Conservation (phyloP, 805 yeast genomes). For the Pichia insulana region DNA sequence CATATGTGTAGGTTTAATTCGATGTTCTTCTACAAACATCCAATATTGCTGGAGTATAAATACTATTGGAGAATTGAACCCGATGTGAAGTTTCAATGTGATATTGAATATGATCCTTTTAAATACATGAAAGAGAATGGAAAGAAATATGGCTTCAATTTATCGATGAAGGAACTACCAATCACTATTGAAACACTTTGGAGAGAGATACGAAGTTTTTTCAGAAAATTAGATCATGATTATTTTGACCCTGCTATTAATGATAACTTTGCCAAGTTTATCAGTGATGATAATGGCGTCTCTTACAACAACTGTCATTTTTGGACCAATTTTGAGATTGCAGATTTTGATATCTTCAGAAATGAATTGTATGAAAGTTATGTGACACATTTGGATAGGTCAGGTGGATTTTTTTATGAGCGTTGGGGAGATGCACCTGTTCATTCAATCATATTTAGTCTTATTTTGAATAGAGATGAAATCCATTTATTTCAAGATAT, state of each 20-base stretch:
- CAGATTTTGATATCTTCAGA: too few species aligned
- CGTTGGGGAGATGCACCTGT: too few species aligned
- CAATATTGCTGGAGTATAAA: conserved; percentile 55
- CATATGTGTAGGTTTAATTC: conserved; percentile 86
- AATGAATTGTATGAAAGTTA: too few species aligned
- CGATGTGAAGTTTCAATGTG: conserved; percentile 64
- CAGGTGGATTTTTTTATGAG: too few species aligned
- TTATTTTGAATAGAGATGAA: too few species aligned
- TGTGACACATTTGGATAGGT: too few species aligned
- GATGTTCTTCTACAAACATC: conserved; percentile 72
- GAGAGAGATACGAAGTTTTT: neutral
- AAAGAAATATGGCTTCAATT: conserved; percentile 64
- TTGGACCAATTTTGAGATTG: too few species aligned
- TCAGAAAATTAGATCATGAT: neutral
- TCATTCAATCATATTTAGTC: too few species aligned
- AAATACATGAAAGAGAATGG: conserved; percentile 59
- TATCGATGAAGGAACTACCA: conserved; percentile 59
- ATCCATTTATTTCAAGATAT: conserved; percentile 18
- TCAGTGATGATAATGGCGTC: conserved; percentile 49
- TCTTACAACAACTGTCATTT: conserved; percentile 24
- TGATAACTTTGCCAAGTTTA: conserved; percentile 45
- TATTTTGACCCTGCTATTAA: neutral
- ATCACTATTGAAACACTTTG: conserved; percentile 47
- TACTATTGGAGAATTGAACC: conserved; percentile 93
- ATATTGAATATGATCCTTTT: conserved; percentile 64